Base-by-base conservation (phyloP, 1,284 basidiomycete genomes). In the Puccinia horiana region DNA sequence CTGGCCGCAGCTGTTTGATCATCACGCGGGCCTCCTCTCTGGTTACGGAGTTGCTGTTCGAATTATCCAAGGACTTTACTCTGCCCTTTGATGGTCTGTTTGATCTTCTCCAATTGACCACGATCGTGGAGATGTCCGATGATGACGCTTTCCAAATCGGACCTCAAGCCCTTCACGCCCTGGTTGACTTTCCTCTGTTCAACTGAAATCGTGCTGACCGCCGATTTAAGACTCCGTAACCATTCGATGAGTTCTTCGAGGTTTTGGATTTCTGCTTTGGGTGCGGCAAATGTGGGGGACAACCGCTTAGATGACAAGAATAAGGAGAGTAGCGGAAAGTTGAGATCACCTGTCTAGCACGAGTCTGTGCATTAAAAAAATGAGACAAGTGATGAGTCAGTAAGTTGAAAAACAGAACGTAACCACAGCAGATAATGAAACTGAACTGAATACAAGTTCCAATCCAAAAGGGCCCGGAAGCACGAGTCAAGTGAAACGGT, bases 361-460 rank as follows among this genome's bases (percentile, higher is more conserved):
- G 78, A 80, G 44, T 80, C 78, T 80, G 23, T 29, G 26, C 18
- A 58, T 40, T 67, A 54, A 9, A 32, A 0, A 29, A 29, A 5
- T 37, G 35, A 23, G n/a, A 79, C 52, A 4, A n/a, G 47, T 8
- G 63, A 65, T 11, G 18, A 29, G 47, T 52, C 9, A 67, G 29
- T 47, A 58, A 65, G 18, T 32, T 52, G 11, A 12, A 63, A 67
- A 49, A 42, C 20, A 11, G 40, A 2, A 29, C n/a, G n/a, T 9
- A 52, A 26, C 14, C 56, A 20, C 42, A 6, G 69, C 56, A 47
- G 40, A 61, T 40, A 18, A 14, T 23, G 49, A 72, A 32, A 73
- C 78, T 80, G 8, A 80, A 80, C 78, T 80, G 56, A 80, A 73
- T n/a, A 80, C 18, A 49, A 80, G 54, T 9, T 69, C 78, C 18